A percentile compares a stretch with the other conserved stretches of the same genome.
Evolutionary conservation across 202 grass and related monocot species (phyloP).

Genomic region (Alloteropsis angusta): DNA sequence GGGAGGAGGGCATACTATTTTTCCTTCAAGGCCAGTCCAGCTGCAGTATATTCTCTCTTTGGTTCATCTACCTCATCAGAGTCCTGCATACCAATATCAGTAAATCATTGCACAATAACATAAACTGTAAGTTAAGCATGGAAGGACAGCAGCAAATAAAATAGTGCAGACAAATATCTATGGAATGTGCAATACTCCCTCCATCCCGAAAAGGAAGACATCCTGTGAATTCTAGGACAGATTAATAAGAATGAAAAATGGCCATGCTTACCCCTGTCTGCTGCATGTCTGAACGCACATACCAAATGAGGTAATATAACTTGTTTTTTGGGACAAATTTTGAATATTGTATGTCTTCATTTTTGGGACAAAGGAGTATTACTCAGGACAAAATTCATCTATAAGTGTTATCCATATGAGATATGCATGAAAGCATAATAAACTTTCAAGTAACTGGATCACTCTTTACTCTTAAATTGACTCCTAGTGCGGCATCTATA

Average conservation of each 20-base stretch:
- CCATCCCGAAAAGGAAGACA: too few species aligned
- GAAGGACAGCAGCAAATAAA: not conserved
- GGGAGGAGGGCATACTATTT: constrained; percentile 72
- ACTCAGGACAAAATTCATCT: not conserved
- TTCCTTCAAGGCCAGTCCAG: constrained; percentile 81
- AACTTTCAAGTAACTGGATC: not conserved
- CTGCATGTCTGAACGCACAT: too few species aligned
- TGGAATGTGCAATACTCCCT: not conserved
- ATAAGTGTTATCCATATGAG: not conserved
- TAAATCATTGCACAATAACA: constrained; percentile 19
- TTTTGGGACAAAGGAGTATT: too few species aligned
- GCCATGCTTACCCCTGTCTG: too few species aligned
- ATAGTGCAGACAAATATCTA: constrained; percentile 1
- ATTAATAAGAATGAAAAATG: too few species aligned
- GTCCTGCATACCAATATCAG: constrained; percentile 54
- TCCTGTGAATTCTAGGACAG: too few species aligned
- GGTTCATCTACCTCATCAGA: constrained; percentile 72
- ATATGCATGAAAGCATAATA: not conserved
- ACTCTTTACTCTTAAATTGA: not conserved
- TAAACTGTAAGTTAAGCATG: constrained; percentile 14
- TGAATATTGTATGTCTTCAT: too few species aligned
- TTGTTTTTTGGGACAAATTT: too few species aligned
- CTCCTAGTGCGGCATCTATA: not conserved
- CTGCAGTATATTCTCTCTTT: constrained; percentile 71
- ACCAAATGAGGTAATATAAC: too few species aligned